A percentile compares a stretch with the other conserved stretches of the same genome.
Conservation (phyloP, 2,329 filamentous ascomycete genomes). For the Nemania serpens region DNA sequence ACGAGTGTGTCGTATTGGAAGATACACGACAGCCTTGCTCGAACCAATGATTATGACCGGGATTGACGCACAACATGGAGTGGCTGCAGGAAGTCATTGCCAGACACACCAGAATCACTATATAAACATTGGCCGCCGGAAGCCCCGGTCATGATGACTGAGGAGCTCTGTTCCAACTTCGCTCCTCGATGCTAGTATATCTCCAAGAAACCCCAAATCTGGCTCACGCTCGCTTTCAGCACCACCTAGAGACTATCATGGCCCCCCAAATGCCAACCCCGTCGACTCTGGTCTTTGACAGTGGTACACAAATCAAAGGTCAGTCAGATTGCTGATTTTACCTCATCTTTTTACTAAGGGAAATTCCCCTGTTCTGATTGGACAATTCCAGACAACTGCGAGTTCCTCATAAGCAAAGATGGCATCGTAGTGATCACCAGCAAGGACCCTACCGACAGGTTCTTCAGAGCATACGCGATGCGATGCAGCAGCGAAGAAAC, state of each 20-base stretch:
- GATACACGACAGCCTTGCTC: slow-evolving; percentile 10
- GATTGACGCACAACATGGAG: slow-evolving; percentile 19
- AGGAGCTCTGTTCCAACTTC: slow-evolving; percentile 10
- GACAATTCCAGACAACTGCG: slow-evolving; percentile 38
- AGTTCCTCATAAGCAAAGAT: slow-evolving; percentile 37
- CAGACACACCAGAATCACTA: slow-evolving; percentile 19
- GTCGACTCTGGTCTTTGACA: slow-evolving; percentile 29
- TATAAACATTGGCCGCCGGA: slow-evolving; percentile 23
- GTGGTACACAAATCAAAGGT: slow-evolving; percentile 37
- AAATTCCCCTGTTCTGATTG: slow-evolving; percentile 7
- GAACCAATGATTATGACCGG: slow-evolving; percentile 10
- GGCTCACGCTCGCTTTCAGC: slow-evolving; percentile 15
- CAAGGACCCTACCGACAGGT: slow-evolving; percentile 30
- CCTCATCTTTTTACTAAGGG: slow-evolving; percentile 7
- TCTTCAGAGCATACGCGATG: slow-evolving; percentile 36
- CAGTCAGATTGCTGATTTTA: slow-evolving; percentile 9
- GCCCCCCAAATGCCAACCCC: slow-evolving; percentile 15
- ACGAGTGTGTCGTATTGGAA: neutral
- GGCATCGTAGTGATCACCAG: slow-evolving; percentile 36
- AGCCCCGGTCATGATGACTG: slow-evolving; percentile 1
- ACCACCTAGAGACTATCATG: slow-evolving; percentile 29
- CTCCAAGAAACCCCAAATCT: slow-evolving; percentile 24
- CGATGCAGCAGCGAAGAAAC: slow-evolving; percentile 29
- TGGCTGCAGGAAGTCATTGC: slow-evolving; percentile 30
- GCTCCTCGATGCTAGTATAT: slow-evolving; percentile 35